A percentile compares a stretch with the other conserved stretches of the same genome.
These are phyloP conservation scores for Aspergillus vadensis DNA, from an alignment of 2,329 filamentous ascomycete genomes.

Conservation along the genomic window DNA sequence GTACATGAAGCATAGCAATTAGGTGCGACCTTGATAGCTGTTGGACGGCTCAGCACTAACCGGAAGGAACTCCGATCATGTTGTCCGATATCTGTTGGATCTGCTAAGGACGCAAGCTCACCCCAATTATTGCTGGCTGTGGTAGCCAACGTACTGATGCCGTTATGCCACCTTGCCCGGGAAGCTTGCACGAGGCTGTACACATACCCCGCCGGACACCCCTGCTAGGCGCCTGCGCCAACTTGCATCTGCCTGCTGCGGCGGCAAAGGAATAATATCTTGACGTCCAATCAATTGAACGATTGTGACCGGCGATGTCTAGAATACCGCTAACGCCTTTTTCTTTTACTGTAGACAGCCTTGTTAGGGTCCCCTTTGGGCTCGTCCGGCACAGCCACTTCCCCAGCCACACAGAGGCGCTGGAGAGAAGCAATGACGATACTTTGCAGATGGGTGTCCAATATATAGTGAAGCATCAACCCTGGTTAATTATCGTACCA, in stretches of 20 bases:
- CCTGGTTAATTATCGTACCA: accelerated
- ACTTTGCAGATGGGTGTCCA: neutral
- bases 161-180: neutral
- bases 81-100: no score
- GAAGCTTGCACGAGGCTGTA: neutral
- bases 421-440: neutral
- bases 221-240: neutral
- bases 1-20: no score
- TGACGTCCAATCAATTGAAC: neutral
- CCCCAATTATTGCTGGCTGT: no score
- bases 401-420: neutral
- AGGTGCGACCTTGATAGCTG: no score
- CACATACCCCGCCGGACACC: neutral
- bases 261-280: neutral
- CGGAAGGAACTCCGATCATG: no score
- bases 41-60: no score
- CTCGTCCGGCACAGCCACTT: neutral
- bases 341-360: neutral
- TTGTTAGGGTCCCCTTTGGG: neutral
- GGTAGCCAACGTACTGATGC: no score
- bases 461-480: no score
- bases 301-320: no score
- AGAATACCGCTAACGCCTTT: no score
- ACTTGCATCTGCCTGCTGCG: neutral
- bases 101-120: no score